phyloP scores from a whole-genome alignment of 108 stramenopile species.

The Cyclotella distinguenda region DNA sequence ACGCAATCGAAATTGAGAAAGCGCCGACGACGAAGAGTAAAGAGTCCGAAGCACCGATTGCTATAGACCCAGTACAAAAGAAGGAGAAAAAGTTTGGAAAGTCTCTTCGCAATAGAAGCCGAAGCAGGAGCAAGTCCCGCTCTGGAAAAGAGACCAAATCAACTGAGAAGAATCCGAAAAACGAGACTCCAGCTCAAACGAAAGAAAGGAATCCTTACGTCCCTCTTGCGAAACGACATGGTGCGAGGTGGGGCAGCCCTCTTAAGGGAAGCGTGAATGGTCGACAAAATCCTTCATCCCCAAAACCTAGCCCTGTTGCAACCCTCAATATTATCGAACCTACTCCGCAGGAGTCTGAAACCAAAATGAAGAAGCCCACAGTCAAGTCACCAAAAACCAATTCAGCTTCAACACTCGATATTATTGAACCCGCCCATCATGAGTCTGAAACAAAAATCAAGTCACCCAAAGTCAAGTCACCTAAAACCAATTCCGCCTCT shows the following conservation, averaged over 20 bases:
- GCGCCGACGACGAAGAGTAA: not conserved
- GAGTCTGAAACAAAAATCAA: too few species aligned
- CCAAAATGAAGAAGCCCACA: not conserved
- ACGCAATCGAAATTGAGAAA: not conserved
- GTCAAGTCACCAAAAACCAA: too few species aligned
- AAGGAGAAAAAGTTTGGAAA: not conserved
- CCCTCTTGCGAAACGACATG: not conserved
- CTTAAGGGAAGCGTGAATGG: not conserved
- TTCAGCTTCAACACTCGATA: too few species aligned
- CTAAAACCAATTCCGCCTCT: too few species aligned
- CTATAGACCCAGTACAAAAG: not conserved
- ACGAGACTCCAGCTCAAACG: not conserved
- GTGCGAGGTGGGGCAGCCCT: not conserved
- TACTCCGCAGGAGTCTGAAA: not conserved
- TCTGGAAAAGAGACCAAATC: not conserved
- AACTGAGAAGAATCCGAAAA: constrained; percentile 6
- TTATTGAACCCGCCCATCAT: too few species aligned
- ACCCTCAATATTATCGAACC: not conserved
- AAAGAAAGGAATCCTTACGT: not conserved
- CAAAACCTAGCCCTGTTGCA: not conserved
- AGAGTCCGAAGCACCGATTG: not conserved
- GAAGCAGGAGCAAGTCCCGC: not conserved
- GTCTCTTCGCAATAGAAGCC: not conserved
- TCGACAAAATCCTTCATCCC: not conserved
- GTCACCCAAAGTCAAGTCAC: too few species aligned